Evolutionary conservation across 345 rosid genomes (phyloP).

Genomic region (Cochlearia excelsa): DNA sequence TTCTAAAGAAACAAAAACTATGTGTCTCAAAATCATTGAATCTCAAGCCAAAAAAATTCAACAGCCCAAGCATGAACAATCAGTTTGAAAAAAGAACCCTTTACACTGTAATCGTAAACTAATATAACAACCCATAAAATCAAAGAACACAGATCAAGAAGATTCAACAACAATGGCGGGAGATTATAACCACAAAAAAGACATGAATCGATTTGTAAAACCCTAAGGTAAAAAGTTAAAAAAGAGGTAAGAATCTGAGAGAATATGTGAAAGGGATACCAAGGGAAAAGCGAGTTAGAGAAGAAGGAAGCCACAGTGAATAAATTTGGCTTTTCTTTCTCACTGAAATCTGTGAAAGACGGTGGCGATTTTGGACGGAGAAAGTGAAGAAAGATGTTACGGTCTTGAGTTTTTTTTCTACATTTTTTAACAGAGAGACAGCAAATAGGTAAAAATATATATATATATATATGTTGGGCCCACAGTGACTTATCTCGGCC

Average conservation of each 20-base stretch:
- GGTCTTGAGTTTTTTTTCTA: background rate
- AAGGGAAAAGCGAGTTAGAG: conserved; percentile 30
- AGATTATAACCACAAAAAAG: background rate
- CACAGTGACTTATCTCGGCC: conserved; percentile 22
- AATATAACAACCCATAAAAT: background rate
- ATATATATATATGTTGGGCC: too few relatives aligned
- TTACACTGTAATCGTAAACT: background rate
- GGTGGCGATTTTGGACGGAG: conserved; percentile 24
- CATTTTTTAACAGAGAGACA: too few relatives aligned
- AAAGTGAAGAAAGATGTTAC: background rate
- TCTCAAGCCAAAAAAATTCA: background rate
- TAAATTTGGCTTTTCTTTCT: too few relatives aligned
- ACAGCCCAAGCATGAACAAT: conserved; percentile 7
- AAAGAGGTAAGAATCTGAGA: background rate
- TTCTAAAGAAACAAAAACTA: too few relatives aligned
- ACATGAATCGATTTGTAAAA: conserved; percentile 4
- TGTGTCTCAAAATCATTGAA: conserved; percentile 10
- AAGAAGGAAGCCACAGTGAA: conserved; percentile 28
- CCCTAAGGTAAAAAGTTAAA: conserved; percentile 23
- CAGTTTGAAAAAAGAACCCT: background rate
- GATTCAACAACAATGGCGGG: conserved; percentile 23
- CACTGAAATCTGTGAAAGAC: background rate
- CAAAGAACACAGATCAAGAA: background rate
- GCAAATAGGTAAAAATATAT: too few relatives aligned
- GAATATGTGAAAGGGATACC: conserved; percentile 11